A percentile compares a stretch with the other conserved stretches of the same genome.
Conservation (phyloP, 139 green algal genomes). For the Coccomyxa sp. region DNA sequence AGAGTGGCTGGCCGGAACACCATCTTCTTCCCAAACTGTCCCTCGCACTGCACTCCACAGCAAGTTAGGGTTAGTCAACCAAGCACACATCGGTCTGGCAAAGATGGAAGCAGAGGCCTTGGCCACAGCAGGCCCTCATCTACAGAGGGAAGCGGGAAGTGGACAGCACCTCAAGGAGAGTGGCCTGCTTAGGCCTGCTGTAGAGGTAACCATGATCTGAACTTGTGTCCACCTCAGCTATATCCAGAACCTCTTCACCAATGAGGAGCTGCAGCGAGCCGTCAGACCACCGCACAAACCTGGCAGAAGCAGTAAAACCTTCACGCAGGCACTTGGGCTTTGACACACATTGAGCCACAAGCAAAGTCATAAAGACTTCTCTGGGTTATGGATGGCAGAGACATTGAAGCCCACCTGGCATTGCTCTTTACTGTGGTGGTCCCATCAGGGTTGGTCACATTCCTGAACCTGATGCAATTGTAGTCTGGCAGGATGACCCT, state of each 20-base stretch:
- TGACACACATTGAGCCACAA: too few relatives aligned
- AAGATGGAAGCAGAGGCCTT: not conserved
- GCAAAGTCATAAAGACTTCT: too few relatives aligned
- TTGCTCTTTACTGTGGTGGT: conserved; percentile 58
- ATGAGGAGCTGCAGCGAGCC: conserved; percentile 65
- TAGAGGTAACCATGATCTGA: conserved; percentile 61
- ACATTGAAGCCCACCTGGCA: too few relatives aligned
- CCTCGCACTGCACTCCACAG: conserved; percentile 53
- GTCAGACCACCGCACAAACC: conserved; percentile 77
- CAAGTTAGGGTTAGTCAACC: not conserved
- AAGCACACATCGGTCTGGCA: not conserved
- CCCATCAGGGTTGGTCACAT: conserved; percentile 24
- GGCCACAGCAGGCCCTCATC: not conserved
- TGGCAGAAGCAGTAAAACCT: too few relatives aligned
- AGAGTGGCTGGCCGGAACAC: conserved; percentile 60
- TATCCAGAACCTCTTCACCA: conserved; percentile 72
- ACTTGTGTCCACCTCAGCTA: conserved; percentile 49
- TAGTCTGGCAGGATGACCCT: conserved; percentile 34
- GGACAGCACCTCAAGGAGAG: not conserved
- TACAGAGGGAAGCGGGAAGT: not conserved
- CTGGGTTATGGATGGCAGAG: too few relatives aligned
- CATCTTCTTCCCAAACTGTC: conserved; percentile 53
- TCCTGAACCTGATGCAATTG: conserved; percentile 43
- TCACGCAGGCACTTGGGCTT: too few relatives aligned
- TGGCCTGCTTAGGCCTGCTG: conserved; percentile 15